phyloP scores from a whole-genome alignment of 371 early-diverging fungal species.

The Mortierella sp. region DNA sequence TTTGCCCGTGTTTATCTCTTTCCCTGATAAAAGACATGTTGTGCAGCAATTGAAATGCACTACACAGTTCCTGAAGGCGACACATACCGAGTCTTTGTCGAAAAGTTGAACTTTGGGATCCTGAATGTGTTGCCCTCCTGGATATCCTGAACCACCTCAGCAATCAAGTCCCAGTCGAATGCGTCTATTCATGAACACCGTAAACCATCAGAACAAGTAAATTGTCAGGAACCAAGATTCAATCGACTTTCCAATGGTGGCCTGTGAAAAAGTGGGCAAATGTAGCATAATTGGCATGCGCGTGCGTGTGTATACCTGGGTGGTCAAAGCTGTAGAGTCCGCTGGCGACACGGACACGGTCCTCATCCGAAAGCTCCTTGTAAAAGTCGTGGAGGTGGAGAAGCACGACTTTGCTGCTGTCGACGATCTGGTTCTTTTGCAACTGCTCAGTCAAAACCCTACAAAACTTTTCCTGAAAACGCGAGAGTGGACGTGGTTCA shows the following conservation, averaged over 20 bases:
- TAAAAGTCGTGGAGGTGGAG: conserved; percentile 73
- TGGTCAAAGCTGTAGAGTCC: conserved; percentile 75
- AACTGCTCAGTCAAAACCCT: conserved; percentile 41
- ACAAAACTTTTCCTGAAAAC: conserved; percentile 42
- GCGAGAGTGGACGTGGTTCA: neutral
- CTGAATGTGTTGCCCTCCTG: conserved; percentile 32
- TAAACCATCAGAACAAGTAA: neutral
- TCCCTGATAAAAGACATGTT: neutral
- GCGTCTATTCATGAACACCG: conserved; percentile 28
- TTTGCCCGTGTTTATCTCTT: neutral
- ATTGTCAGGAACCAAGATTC: neutral
- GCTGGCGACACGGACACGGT: conserved; percentile 55
- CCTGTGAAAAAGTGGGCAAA: neutral
- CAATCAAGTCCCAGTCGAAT: conserved; percentile 52
- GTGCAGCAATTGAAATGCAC: neutral
- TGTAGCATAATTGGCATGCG: neutral
- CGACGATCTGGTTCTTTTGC: conserved; percentile 48
- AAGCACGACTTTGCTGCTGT: conserved; percentile 40
- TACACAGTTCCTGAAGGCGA: neutral
- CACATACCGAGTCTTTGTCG: conserved; percentile 47
- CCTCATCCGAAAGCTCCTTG: conserved; percentile 62
- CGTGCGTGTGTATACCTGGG: conserved; percentile 53
- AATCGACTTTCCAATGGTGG: neutral
- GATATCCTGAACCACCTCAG: conserved; percentile 32
- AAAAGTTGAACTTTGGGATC: conserved; percentile 47